These are phyloP conservation scores for Chlamydomonas reinhardtii DNA, from an alignment of 163 green algal species.

Conservation along the genomic window DNA sequence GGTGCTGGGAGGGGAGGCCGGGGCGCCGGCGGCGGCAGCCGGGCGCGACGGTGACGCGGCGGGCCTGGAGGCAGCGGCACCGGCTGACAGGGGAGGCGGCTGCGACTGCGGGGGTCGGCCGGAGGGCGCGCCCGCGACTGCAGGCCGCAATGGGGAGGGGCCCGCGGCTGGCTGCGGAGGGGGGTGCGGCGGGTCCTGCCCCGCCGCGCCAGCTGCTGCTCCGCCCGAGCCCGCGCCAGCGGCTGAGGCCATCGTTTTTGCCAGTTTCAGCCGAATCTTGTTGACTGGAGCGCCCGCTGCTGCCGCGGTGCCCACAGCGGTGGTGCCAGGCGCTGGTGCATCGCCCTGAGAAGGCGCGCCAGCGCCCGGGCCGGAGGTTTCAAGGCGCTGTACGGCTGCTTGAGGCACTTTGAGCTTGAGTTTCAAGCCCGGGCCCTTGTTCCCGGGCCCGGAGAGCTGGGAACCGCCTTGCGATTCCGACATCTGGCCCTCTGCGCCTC, in stretches of 20 bases:
- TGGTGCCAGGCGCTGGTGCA: not conserved
- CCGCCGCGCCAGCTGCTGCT: not conserved
- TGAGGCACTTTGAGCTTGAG: constrained; percentile 14
- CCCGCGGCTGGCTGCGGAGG: not conserved
- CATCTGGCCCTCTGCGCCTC: not conserved
- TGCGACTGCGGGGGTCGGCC: too few species aligned
- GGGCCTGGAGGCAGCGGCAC: too few species aligned
- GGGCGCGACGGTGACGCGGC: not conserved
- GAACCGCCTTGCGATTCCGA: constrained; percentile 38
- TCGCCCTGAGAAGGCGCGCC: not conserved
- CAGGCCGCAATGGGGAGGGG: too few species aligned
- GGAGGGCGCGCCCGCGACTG: too few species aligned
- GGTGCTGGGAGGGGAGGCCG: not conserved
- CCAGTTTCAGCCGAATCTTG: constrained; percentile 41
- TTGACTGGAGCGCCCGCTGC: constrained; percentile 11
- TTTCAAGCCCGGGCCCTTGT: constrained; percentile 27
- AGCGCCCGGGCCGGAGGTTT: not conserved
- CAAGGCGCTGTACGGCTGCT: not conserved
- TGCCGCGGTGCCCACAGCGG: not conserved
- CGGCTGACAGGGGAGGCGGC: too few species aligned
- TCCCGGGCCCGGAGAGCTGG: constrained; percentile 12
- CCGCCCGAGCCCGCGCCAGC: not conserved
- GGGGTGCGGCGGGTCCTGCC: not conserved
- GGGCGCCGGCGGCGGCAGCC: not conserved
- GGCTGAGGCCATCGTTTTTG: constrained; percentile 15